Conservation (phyloP, 2,329 filamentous ascomycete genomes). For the Mycogone perniciosa region DNA sequence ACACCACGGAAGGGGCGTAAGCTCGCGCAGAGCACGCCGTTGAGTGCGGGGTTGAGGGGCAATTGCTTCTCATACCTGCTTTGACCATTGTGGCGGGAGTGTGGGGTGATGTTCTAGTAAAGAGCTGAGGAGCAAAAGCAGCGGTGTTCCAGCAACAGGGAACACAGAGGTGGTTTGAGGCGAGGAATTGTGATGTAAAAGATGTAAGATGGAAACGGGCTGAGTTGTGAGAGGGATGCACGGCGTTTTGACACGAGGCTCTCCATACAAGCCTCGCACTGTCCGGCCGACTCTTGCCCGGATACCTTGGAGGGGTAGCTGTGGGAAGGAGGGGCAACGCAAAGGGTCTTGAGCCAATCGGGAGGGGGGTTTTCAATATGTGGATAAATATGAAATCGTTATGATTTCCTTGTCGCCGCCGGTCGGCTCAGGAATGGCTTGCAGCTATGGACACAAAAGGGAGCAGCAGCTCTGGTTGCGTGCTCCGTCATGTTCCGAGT, state of each 20-base stretch:
- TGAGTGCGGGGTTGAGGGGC: slow-evolving; percentile 14
- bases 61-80: slow-evolving; percentile 9
- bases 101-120: not conserved
- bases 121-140: not conserved
- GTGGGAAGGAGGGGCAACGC: not conserved
- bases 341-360: not conserved
- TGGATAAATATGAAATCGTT: not conserved
- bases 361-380: not conserved
- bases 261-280: not conserved
- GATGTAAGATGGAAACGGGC: not conserved
- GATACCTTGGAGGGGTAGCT: not conserved
- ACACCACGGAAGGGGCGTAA: not conserved
- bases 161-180: not conserved
- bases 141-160: not conserved
- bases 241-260: not conserved
- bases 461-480: no score
- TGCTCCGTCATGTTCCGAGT: slow-evolving; percentile 8
- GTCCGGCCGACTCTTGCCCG: not conserved
- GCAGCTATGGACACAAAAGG: not conserved
- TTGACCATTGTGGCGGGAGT: slow-evolving; percentile 12
- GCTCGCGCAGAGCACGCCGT: not conserved
- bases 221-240: not conserved
- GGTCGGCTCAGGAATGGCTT: not conserved
- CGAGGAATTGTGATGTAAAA: not conserved
- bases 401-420: not conserved